These are phyloP conservation scores for Mortierella antarctica DNA, from an alignment of 192 early-diverging fungal genomes.

Conservation along the genomic window DNA sequence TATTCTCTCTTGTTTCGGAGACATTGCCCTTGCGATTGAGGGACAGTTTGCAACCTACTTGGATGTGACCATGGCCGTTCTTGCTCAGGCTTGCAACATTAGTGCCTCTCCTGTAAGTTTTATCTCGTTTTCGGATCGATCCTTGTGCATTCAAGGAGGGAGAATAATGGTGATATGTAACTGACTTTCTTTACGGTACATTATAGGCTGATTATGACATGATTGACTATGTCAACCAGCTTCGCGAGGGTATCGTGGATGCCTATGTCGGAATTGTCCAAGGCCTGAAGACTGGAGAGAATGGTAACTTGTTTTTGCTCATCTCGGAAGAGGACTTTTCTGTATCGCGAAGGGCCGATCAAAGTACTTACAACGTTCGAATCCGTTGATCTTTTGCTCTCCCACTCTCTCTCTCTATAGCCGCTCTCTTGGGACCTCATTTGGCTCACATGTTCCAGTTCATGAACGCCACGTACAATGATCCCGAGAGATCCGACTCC, in stretches of 20 bases:
- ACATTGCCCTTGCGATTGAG: slow-evolving; percentile 96
- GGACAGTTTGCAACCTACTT: slow-evolving; percentile 85
- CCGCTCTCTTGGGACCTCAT: slow-evolving; percentile 69
- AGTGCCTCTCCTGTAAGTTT: slow-evolving; percentile 60
- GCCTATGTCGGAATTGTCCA: slow-evolving; percentile 97
- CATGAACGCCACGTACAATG: slow-evolving; percentile 71
- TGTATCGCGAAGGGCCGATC: neutral
- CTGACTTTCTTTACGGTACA: slow-evolving; percentile 4
- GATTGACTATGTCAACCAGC: slow-evolving; percentile 86
- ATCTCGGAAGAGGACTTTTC: neutral
- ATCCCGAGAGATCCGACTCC: slow-evolving; percentile 71
- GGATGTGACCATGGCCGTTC: slow-evolving; percentile 85
- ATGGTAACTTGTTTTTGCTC: slow-evolving; percentile 57
- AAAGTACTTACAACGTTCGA: neutral
- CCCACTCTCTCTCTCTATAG: slow-evolving; percentile 54
- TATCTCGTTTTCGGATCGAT: neutral
- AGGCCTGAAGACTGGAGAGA: slow-evolving; percentile 84
- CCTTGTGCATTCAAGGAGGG: neutral
- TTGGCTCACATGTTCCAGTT: slow-evolving; percentile 84
- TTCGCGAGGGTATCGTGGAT: slow-evolving; percentile 92
- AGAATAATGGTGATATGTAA: neutral
- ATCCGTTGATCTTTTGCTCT: slow-evolving; percentile 5
- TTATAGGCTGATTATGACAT: slow-evolving; percentile 73
- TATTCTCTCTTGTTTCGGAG: slow-evolving; percentile 96
- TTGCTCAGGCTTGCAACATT: slow-evolving; percentile 83